Evolutionary conservation across 495 filamentous ascomycete species (phyloP).

Genomic region (Annulohypoxylon nitens): DNA sequence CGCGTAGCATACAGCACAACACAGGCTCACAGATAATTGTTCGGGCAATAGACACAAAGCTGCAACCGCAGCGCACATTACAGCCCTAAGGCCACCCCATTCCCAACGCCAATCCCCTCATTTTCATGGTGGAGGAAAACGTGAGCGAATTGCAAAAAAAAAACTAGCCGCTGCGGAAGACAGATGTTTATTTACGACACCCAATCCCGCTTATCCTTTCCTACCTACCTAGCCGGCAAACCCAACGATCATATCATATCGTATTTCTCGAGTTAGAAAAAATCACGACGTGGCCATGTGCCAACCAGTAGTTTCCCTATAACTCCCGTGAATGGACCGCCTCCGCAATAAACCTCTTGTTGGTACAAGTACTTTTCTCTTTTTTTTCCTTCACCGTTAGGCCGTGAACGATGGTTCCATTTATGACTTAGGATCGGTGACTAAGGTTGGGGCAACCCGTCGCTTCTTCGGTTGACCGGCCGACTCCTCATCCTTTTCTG

Average conservation of each 20-base stretch:
- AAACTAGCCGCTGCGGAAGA: constrained; percentile 12
- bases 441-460: constrained; percentile 80
- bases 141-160: constrained; percentile 6
- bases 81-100: constrained; percentile 23
- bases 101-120: constrained; percentile 33
- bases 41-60: neutral
- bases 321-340: constrained; percentile 27
- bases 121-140: neutral
- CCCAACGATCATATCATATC: constrained; percentile 7
- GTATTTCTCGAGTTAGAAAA: constrained; percentile 10
- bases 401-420: neutral
- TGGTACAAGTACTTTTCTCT: constrained; percentile 20
- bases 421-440: constrained; percentile 51
- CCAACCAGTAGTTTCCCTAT: constrained; percentile 10
- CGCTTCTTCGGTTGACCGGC: constrained; percentile 73
- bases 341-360: constrained; percentile 18
- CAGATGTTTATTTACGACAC: constrained; percentile 3
- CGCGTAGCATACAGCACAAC: neutral
- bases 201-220: constrained; percentile 15
- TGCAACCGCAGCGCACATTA: constrained; percentile 10
- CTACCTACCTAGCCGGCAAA: constrained; percentile 30
- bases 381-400: neutral
- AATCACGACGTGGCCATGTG: constrained; percentile 8
- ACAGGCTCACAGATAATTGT: neutral
- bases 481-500: constrained; percentile 58